Base-by-base conservation (phyloP, 148 eudicot genomes). In the Camellia sinensis region DNA sequence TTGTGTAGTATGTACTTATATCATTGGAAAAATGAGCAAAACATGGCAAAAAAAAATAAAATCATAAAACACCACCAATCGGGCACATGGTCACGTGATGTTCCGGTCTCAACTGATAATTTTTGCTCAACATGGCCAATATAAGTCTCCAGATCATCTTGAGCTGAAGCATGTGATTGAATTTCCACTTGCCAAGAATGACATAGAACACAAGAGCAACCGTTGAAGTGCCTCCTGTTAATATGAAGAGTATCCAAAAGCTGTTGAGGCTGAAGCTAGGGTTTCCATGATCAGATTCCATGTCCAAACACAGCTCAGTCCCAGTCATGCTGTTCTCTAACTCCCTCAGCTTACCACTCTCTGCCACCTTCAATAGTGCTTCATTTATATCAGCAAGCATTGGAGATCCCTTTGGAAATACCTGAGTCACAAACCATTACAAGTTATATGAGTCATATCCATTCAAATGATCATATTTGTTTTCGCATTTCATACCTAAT, bases 351-450 rank as follows among this genome's bases (percentile, higher is more conserved):
- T 2, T 52, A 14, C 86, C 81, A 3, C 13, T 77, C 21, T 84
- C 86, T 14, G 45, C 65, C 15, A 76, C 74, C 0, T 75, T 68
- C 40, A 78, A 12, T 15, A 84, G 56, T 1, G 81, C 83, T 54
- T 66, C 67, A 62, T 80, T 68, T n/a, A 77, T 54, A 50, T 84
- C 86, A 4, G 79, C 6, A 6, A 80, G 52, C 66, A 78, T 65
- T 17, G 72, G 77, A 19, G 77, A 84, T 46, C 74, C 80, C 80
- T 76, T 84, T 11, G 83, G 83, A 57, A 84, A 76, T 71, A 82
- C 83, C 80, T 84, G 57, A 19, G 5, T 11, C 7, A 63, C 5
- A 15, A 15, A 43, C 41, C 7, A 46, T 5, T 2, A 54, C 3
- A 54, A 8, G 8, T 8, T 54, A 10, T 54, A 29, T 54, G 3